Evolutionary conservation across 2,329 filamentous ascomycete species (phyloP), one percentile per base, ranked within the genome.

Genomic region (Colletotrichum sojae): DNA sequence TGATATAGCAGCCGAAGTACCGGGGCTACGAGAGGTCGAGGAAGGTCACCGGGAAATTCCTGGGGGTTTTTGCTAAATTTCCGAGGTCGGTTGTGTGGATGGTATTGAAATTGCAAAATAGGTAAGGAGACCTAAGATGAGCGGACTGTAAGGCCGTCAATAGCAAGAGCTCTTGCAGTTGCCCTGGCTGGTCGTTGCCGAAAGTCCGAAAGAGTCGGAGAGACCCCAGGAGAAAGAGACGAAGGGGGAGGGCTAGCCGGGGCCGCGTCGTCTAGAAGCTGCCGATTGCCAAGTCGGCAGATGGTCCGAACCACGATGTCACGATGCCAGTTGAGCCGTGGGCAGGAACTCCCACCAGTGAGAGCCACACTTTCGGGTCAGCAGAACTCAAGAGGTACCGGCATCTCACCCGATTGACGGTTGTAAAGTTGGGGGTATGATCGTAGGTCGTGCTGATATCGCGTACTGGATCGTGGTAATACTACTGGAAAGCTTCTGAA

Each of bases 221-320:
- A 36, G 25, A 31, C 13, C 22, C 22, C 22, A 36, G 31, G 6
- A 36, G 31, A 36, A 36, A 10, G 31, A 36, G 31, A 36, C 31
- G 2, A 9, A 9, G 31, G 15, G 22, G 20, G 5, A 46, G n/a
- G 12, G 45, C 15, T 8, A 12, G 25, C 12, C 6, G 56, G 45
- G 56, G 25, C 10, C 43, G 27, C 20, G 31, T 10, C n/a, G 27
- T 36, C 52, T 31, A 25, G 56, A 20, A 58, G 27, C 22, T 9
- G 27, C 36, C 39, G 27, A 12, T 36, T 51, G 63, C 58, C 54
- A 65, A 67, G 43, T 56, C 57, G 63, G 63, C 22, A 63, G 58
- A 15, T 45, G 51, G 58, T 43, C 51, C 51, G 58, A 55, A 31
- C n/a, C 40, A 51, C 57, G 58, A 62, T 56, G 40, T 51, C 57